Percentiles rank a stretch among this genome's conserved stretches.
phyloP scores from a whole-genome alignment of 148 eudicot species.

The Simmondsia chinensis region DNA sequence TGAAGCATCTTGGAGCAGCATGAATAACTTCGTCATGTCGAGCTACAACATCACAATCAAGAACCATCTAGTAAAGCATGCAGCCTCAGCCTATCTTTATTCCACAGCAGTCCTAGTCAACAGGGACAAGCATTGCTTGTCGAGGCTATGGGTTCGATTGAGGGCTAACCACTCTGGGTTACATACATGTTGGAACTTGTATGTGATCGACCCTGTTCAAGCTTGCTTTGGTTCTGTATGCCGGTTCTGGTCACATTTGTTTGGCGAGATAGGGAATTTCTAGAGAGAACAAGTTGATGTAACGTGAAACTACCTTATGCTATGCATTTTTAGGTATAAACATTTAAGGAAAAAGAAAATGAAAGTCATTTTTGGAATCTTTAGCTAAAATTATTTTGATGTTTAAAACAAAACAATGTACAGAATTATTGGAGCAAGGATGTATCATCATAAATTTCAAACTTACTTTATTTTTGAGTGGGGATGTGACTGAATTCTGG shows the following conservation, averaged over 20 bases:
- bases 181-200: constrained; percentile 6
- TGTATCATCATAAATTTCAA: too few relatives aligned
- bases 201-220: constrained; percentile 10
- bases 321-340: too few relatives aligned
- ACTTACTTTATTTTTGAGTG: too few relatives aligned
- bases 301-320: too few relatives aligned
- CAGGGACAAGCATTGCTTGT: constrained; percentile 7
- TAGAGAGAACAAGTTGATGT: too few relatives aligned
- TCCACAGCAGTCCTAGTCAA: constrained; percentile 10
- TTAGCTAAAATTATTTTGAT: too few relatives aligned
- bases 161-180: constrained; percentile 1
- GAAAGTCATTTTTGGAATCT: too few relatives aligned
- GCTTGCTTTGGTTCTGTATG: constrained; percentile 10
- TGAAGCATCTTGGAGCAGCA: not conserved
- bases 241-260: not conserved
- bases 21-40: not conserved
- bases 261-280: too few relatives aligned
- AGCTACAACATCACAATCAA: constrained; percentile 20
- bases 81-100: constrained; percentile 31
- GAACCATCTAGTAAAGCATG: constrained; percentile 31
- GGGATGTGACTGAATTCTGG: too few relatives aligned
- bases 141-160: constrained; percentile 7
- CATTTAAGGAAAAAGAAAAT: too few relatives aligned
- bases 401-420: too few relatives aligned
- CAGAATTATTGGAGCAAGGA: too few relatives aligned